Percentiles rank a stretch among this genome's conserved stretches.
Conservation (phyloP, 768 basidiomycete genomes). For the Pluteus cervinus region DNA sequence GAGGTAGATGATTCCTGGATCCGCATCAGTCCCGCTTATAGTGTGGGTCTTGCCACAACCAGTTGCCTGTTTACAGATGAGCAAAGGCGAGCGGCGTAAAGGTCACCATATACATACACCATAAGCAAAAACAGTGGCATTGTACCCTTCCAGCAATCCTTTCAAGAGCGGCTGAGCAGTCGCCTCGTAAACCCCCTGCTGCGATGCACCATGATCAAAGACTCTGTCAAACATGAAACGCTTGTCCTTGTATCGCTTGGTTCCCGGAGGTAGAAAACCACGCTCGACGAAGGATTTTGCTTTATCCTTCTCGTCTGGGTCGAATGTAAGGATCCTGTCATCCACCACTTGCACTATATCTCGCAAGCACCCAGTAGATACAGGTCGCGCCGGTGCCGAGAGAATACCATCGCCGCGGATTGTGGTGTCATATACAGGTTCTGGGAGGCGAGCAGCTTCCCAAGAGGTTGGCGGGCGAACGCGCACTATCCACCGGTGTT, state of each 20-base stretch:
- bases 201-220: conserved; percentile 73
- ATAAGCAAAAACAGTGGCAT: conserved; percentile 97
- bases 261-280: conserved; percentile 80
- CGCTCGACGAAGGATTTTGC: conserved; percentile 77
- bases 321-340: conserved; percentile 92
- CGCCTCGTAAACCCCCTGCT: conserved; percentile 82
- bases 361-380: conserved; percentile 53
- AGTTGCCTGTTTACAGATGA: conserved; percentile 65
- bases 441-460: conserved; percentile 83
- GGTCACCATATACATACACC: conserved; percentile 83
- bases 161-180: conserved; percentile 83
- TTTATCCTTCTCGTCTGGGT: conserved; percentile 87
- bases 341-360: conserved; percentile 87
- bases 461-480: conserved; percentile 82
- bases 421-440: conserved; percentile 60
- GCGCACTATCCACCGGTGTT: conserved; percentile 52
- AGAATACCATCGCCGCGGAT: conserved; percentile 85
- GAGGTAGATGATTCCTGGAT: conserved; percentile 93
- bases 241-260: conserved; percentile 93
- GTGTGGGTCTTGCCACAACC: conserved; percentile 99
- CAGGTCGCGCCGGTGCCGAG: conserved; percentile 55
- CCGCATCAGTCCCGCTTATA: conserved; percentile 83
- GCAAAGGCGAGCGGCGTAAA: conserved; percentile 5
- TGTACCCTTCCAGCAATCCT: conserved; percentile 88
- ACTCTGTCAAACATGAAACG: conserved; percentile 97